Evolutionary conservation across 306 rosid species (phyloP), one percentile per base, ranked within the genome.

Genomic region (Betula pendula): DNA sequence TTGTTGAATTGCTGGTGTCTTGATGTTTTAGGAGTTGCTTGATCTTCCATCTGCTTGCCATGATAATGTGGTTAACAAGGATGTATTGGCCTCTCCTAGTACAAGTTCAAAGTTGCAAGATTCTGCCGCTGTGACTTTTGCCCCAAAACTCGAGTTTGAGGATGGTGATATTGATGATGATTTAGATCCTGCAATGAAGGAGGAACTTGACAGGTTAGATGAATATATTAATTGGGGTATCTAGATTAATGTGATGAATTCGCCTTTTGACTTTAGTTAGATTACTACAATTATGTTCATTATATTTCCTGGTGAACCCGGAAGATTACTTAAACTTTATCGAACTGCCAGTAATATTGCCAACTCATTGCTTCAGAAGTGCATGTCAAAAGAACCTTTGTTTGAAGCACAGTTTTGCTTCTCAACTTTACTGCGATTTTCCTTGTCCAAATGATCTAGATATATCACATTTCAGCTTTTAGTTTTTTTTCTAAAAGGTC

Each of bases 171-270:
- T 88, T 63, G 93, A 93, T 25, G 97, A 91, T 73, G 98, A 89
- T 82, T 81, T 93, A 75, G 98, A 93, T 89, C 97, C 96, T 43
- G 96, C 88, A 17, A 85, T 91, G 93, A 91, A 87, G 85, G 95
- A 91, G 84, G 90, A 89, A 81, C 95, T 91, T 79, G 97, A 93
- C 85, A 89, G 98, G 98, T 91, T 82, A 70, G 77, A 66, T 60
- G 72, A 59, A 82, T 51, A 44, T 35, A 16, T 69, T 50, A 58
- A 49, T 53, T 74, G 22, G 14, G 12, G 65, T 72, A 83, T 56
- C 17, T 83, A 48, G 22, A 69, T 63, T 25, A 20, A 44, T 11
- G 25, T 59, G 43, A 67, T 68, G 60, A 56, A 33, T 72, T 59
- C 33, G 40, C 38, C 56, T 47, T 69, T 38, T 53, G 8, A 44